Evolutionary conservation across 2,329 filamentous ascomycete genomes (phyloP).

Genomic region (Claviceps capensis): DNA sequence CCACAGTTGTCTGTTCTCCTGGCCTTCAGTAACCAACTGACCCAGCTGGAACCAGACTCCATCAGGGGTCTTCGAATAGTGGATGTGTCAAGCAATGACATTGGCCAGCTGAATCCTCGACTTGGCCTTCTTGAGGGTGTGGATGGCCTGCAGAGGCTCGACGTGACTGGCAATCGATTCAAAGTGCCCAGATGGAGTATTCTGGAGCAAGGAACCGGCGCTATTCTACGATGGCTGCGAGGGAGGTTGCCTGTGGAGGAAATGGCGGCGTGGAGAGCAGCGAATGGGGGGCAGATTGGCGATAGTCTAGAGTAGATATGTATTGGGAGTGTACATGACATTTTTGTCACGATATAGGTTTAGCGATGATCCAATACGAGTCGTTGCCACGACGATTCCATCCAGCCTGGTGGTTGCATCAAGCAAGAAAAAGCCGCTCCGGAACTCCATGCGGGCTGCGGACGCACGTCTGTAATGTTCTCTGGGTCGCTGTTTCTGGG

Average conservation of each 20-base stretch:
- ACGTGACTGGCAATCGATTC: constrained; percentile 78
- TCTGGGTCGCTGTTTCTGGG: too few species aligned
- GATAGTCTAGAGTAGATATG: constrained; percentile 7
- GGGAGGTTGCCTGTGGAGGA: constrained; percentile 56
- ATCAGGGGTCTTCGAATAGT: constrained; percentile 63
- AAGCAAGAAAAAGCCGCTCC: too few species aligned
- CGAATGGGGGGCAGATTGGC: constrained; percentile 24
- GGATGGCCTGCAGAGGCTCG: constrained; percentile 48
- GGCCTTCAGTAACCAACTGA: constrained; percentile 66
- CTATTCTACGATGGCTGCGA: constrained; percentile 66
- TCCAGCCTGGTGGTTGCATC: too few species aligned
- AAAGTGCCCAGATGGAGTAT: constrained; percentile 75
- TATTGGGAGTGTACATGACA: not conserved
- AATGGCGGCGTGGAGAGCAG: constrained; percentile 41
- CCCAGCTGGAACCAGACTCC: constrained; percentile 56
- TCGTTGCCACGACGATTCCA: too few species aligned
- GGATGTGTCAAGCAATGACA: constrained; percentile 75
- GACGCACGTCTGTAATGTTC: too few species aligned
- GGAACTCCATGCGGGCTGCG: too few species aligned
- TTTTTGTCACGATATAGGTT: not conserved
- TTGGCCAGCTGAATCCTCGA: constrained; percentile 65
- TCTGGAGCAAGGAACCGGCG: constrained; percentile 76
- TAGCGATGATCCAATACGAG: not conserved
- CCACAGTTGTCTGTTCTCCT: constrained; percentile 58
- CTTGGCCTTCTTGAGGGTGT: constrained; percentile 62